Percentiles rank a stretch among this genome's conserved stretches.
phyloP scores from a whole-genome alignment of 495 filamentous ascomycete species.

The Aspergillus incahuasiensis region DNA sequence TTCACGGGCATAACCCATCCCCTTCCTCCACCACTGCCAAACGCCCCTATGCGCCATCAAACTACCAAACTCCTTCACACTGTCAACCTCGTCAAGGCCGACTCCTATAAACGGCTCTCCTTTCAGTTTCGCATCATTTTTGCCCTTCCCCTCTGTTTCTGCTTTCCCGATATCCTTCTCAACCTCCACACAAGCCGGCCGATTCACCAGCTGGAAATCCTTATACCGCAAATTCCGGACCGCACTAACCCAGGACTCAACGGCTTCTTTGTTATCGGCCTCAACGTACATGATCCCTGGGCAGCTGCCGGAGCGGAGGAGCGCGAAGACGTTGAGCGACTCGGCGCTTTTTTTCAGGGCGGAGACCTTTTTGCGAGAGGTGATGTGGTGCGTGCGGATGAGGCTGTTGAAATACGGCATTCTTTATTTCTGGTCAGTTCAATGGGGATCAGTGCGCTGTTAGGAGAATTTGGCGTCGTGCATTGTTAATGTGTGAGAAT shows the following conservation, averaged over 20 bases:
- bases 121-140: background rate
- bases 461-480: background rate
- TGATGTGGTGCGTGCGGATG: slow-evolving; percentile 78
- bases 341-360: slow-evolving; percentile 60
- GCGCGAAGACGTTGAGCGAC: slow-evolving; percentile 50
- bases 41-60: slow-evolving; percentile 39
- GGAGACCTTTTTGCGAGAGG: slow-evolving; percentile 71
- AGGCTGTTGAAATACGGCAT: slow-evolving; percentile 51
- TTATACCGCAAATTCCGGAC: slow-evolving; percentile 50
- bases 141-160: background rate
- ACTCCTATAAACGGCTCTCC: background rate
- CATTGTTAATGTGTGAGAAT: background rate
- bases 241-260: slow-evolving; percentile 50
- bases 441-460: background rate
- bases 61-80: slow-evolving; percentile 44
- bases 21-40: slow-evolving; percentile 46
- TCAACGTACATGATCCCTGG: slow-evolving; percentile 80
- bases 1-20: slow-evolving; percentile 41
- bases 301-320: slow-evolving; percentile 61
- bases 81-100: slow-evolving; percentile 35
- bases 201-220: slow-evolving; percentile 44
- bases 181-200: slow-evolving; percentile 21
- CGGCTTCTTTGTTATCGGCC: slow-evolving; percentile 46
- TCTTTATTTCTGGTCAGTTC: background rate
- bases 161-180: background rate